phyloP scores from a whole-genome alignment of 768 basidiomycete species.

The Tubosaeta sp. region DNA sequence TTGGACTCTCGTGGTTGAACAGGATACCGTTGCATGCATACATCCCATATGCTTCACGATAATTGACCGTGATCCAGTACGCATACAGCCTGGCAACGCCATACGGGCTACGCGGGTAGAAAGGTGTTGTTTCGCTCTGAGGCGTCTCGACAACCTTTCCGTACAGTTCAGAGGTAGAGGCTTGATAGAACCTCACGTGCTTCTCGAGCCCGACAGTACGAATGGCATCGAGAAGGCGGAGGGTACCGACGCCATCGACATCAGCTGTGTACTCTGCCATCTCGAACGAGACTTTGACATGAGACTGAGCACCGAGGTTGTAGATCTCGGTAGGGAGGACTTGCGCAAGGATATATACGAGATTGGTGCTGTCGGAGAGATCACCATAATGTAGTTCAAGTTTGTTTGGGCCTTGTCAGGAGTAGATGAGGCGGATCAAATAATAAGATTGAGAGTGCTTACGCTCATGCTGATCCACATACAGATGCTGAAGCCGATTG shows the following conservation, averaged over 20 bases:
- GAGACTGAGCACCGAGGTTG: conserved; percentile 96
- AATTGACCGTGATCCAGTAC: conserved; percentile 89
- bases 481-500: conserved; percentile 88
- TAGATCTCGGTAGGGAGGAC: conserved; percentile 96
- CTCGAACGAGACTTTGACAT: conserved; percentile 99
- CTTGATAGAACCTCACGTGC: conserved; percentile 94
- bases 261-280: conserved; percentile 99
- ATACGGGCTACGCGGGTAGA: conserved; percentile 97
- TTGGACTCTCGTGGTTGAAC: conserved; percentile 97
- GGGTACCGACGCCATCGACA: conserved; percentile 92
- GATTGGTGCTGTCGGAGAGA: conserved; percentile 92
- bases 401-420: conserved; percentile 55
- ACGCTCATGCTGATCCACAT: conserved; percentile 92
- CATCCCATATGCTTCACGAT: conserved; percentile 95
- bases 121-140: conserved; percentile 93
- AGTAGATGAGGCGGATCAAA: conserved; percentile 2
- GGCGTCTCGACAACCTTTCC: conserved; percentile 96
- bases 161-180: conserved; percentile 95
- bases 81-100: conserved; percentile 94
- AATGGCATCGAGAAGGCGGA: conserved; percentile 93
- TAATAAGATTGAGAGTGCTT: conserved; percentile 25
- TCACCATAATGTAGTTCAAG: conserved; percentile 90
- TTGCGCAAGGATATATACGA: conserved; percentile 93
- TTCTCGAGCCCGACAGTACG: conserved; percentile 93
- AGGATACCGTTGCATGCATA: conserved; percentile 95